Evolutionary conservation across 2,329 filamentous ascomycete species (phyloP), one percentile per base, ranked within the genome.

Genomic region (Alternaria burnsii): DNA sequence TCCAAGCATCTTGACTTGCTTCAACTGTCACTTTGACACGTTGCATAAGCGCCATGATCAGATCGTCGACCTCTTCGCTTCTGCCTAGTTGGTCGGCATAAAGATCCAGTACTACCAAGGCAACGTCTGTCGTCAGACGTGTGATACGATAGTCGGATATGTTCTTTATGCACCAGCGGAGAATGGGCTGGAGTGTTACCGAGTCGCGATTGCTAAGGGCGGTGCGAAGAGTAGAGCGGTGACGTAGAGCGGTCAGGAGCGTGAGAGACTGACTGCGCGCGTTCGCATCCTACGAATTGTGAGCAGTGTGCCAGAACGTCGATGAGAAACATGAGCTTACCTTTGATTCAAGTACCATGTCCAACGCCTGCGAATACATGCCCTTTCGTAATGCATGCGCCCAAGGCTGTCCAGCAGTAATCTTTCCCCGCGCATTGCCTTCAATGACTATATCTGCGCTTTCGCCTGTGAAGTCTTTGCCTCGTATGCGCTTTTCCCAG

Each of bases 381-480:
- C 89, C 93, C 72, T 90, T 89, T 52, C 94, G 89, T 58, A 98
- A 84, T 66, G 92, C 89, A 61, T 86, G 84, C 77, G 97, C 94
- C 94, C 95, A 99, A 47, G 89, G 88, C 16, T 73, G 67, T 69
- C 91, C 87, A 72, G 87, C 88, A 76, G 88, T 89, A 52, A 82
- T 82, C 73, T 87, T 88, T 61, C 85, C 84, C 51, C 82, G 81
- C 41, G 91, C 88, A 69, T 92, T 90, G 42, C 88, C 87, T 51
- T 94, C 91, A 70, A 98, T 94, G 69, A 97, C 87, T 55, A 97
- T 93, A 74, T 97, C 93, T 24, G 90, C 91, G 44, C 89, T 91
- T 77, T 97, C 92, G 66, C 92, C 94, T 20, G 91, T 86, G 72
- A 93, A 90, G 73, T 97, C 92, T 61, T 93, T 89, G 18, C 89